Conservation (phyloP, 2,329 filamentous ascomycete species). For the Monilinia aucupariae region DNA sequence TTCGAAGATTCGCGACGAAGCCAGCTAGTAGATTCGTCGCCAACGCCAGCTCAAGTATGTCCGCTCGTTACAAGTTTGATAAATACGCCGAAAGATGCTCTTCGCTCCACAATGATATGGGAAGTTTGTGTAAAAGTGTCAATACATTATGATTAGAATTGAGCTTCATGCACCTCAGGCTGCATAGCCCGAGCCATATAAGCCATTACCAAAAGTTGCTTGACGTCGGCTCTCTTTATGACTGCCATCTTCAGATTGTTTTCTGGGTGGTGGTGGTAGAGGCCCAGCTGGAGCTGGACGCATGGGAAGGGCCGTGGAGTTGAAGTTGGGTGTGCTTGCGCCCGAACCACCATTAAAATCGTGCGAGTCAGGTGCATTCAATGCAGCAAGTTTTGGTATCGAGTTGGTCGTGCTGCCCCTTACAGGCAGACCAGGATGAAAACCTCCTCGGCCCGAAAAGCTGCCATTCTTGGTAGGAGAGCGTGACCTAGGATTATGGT, state of each 20-base stretch:
- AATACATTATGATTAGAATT: not conserved
- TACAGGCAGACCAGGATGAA: conserved; percentile 43
- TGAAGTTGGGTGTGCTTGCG: conserved; percentile 47
- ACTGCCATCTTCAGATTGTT: conserved; percentile 44
- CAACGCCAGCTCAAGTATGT: not conserved
- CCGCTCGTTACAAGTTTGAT: not conserved
- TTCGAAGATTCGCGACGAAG: not conserved
- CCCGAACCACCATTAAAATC: conserved; percentile 38
- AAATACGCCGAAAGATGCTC: conserved; percentile 9
- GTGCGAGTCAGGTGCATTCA: conserved; percentile 37
- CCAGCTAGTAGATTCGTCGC: not conserved
- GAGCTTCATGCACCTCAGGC: conserved; percentile 1
- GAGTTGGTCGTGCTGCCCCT: conserved; percentile 49
- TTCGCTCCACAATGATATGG: conserved; percentile 6
- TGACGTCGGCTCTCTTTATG: conserved; percentile 48
- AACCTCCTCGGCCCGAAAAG: conserved; percentile 43
- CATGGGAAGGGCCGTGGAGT: conserved; percentile 50
- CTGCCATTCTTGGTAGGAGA: conserved; percentile 39
- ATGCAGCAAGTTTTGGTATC: conserved; percentile 43
- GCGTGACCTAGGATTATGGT: conserved; percentile 35
- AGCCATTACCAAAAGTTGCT: conserved; percentile 44
- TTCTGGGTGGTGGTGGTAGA: conserved; percentile 53
- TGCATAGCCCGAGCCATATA: conserved; percentile 27
- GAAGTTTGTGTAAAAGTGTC: conserved; percentile 5
- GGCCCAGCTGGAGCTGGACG: conserved; percentile 54